These are phyloP conservation scores for Rosa rugosa DNA, from an alignment of 306 rosid genomes.

Conservation along the genomic window DNA sequence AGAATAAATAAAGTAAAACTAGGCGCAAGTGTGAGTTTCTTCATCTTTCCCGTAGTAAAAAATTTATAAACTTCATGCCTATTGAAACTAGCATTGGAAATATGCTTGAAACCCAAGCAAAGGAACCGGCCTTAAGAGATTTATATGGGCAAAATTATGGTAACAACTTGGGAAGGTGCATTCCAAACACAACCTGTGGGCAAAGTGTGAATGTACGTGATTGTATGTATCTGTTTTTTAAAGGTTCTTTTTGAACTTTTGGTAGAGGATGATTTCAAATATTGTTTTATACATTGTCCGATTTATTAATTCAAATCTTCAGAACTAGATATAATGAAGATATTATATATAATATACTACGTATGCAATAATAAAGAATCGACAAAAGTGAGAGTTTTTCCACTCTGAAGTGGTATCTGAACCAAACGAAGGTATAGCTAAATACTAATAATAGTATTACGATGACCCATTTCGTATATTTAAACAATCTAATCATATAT, in stretches of 20 bases:
- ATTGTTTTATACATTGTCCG: slow-evolving; percentile 10
- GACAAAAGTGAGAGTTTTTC: neutral
- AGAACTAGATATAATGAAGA: neutral
- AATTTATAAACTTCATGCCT: neutral
- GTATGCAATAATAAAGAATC: neutral
- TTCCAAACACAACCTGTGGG: neutral
- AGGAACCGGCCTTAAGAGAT: neutral
- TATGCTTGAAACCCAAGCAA: neutral
- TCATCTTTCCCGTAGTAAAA: no score
- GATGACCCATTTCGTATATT: neutral
- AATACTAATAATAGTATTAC: neutral
- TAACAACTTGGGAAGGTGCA: neutral
- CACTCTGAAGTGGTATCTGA: neutral
- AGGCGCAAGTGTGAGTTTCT: no score
- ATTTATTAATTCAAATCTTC: neutral
- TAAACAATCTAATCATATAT: no score
- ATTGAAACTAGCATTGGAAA: neutral
- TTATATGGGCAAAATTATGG: neutral
- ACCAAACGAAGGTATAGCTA: neutral
- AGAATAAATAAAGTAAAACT: no score
- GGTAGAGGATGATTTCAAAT: neutral
- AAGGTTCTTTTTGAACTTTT: neutral
- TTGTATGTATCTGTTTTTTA: neutral
- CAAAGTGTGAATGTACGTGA: neutral
- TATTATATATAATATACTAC: neutral